Base-by-base conservation (phyloP, 352 stramenopile species). In the Halophytophthora polymorphica region DNA sequence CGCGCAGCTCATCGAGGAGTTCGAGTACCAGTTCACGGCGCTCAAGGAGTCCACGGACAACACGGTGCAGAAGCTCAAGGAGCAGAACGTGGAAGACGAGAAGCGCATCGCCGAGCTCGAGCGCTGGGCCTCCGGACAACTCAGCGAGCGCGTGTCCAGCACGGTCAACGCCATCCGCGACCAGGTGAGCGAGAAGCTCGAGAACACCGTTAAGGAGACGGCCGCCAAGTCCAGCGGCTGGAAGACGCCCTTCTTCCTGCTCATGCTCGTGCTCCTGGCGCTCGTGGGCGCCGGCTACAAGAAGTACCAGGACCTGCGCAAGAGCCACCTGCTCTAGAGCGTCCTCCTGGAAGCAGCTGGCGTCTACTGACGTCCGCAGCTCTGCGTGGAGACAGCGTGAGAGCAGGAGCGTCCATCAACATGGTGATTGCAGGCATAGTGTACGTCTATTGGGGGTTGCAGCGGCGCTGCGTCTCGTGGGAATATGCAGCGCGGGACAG, bases 261-360 rank as follows among this genome's bases (percentile, higher is more conserved):
- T 93, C 48, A 51, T 93, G 52, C 47, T 91, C 50, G 70, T 86
- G 49, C 63, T 92, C 39, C 75, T 65, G 19, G 81, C 62, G 7
- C 25, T 88, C 49, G 63, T 73, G 5, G 77, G 71, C n/a, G 68
- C 52, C 14, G 77, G 64, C 19, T 93, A 92, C 72, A 90, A 90
- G 61, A 93, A 93, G 71, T 93, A 93, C 72, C 81, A 93, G 58
- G 78, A 92, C 50, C 60, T 93, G 54, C 77, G 78, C 60, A 93
- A 93, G 71, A 91, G 79, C 34, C 83, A 93, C 71, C 81, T 93
- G 60, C 67, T 93, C 50, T 93, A 90, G 54, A 45, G 34, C 23
- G 6, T 38, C 34, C 46, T 37, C 46, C 17, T 18, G 39, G 18
- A 7, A 11, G 17, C 34, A 52, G 19, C 41, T 48, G 50, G 41